A percentile compares a stretch with the other conserved stretches of the same genome.
Evolutionary conservation across 2,329 filamentous ascomycete species (phyloP).

Genomic region (Pestalotiopsis sp.): DNA sequence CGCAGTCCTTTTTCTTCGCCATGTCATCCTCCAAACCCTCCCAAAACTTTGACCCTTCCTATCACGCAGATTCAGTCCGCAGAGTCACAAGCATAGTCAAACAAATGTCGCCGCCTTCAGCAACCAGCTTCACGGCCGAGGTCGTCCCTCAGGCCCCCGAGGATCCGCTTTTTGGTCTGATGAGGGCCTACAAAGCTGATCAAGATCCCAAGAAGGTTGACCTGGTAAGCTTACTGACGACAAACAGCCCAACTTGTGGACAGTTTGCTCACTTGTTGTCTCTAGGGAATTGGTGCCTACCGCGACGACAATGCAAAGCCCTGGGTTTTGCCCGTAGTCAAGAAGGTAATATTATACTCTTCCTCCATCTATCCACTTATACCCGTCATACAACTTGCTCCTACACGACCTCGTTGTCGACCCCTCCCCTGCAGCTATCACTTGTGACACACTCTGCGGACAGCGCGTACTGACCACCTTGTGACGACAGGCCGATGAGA

Average conservation of each 20-base stretch:
- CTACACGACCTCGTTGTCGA: neutral
- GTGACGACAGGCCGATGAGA: conserved; percentile 78
- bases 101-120: conserved; percentile 69
- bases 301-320: conserved; percentile 94
- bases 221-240: conserved; percentile 61
- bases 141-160: conserved; percentile 88
- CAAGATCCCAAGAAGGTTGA: conserved; percentile 82
- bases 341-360: conserved; percentile 68
- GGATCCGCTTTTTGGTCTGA: conserved; percentile 92
- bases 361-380: conserved; percentile 11
- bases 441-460: conserved; percentile 2
- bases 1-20: conserved; percentile 17
- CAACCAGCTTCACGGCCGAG: conserved; percentile 75
- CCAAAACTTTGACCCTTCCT: conserved; percentile 42
- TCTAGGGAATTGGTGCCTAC: conserved; percentile 83
- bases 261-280: conserved; percentile 15
- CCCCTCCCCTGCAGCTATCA: neutral
- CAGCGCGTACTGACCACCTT: neutral
- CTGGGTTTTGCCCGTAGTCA: conserved; percentile 95
- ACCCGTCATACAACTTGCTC: neutral
- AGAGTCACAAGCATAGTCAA: conserved; percentile 64
- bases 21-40: conserved; percentile 32
- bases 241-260: conserved; percentile 13
- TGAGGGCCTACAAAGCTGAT: conserved; percentile 85
- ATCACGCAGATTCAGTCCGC: conserved; percentile 47